phyloP scores from a whole-genome alignment of 2,329 filamentous ascomycete genomes.

The Leptographium galeiforme region DNA sequence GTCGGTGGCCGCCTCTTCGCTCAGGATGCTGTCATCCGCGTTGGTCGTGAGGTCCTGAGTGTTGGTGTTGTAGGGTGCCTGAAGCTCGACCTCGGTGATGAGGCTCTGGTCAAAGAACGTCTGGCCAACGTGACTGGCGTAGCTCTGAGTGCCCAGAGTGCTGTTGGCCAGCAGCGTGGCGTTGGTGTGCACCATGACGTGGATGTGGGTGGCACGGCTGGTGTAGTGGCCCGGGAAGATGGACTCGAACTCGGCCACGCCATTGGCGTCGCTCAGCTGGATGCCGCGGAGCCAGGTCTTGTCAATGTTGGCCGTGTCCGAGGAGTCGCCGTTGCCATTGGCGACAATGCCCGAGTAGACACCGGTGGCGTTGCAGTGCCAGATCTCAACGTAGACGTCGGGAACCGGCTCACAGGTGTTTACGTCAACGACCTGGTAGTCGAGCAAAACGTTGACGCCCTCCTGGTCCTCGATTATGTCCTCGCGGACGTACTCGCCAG shows the following conservation, averaged over 20 bases:
- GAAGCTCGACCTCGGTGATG: constrained; percentile 31
- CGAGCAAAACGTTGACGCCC: constrained; percentile 34
- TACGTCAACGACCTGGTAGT: constrained; percentile 40
- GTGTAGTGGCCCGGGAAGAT: constrained; percentile 32
- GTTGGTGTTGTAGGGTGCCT: constrained; percentile 30
- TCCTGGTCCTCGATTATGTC: constrained; percentile 32
- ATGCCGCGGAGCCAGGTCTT: constrained; percentile 30
- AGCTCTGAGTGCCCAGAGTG: constrained; percentile 31
- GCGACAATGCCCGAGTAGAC: constrained; percentile 24
- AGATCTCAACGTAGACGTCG: constrained; percentile 37
- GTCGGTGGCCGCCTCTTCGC: constrained; percentile 23
- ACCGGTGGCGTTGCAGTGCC: constrained; percentile 29
- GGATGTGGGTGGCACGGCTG: constrained; percentile 25
- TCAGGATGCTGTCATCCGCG: constrained; percentile 25
- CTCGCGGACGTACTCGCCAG: constrained; percentile 34
- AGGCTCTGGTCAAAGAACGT: constrained; percentile 47
- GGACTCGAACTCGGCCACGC: constrained; percentile 26
- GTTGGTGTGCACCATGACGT: constrained; percentile 17
- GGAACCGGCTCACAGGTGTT: constrained; percentile 37
- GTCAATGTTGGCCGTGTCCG: constrained; percentile 17
- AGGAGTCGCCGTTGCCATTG: constrained; percentile 19
- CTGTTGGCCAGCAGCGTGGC: constrained; percentile 29
- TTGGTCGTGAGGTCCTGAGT: constrained; percentile 30
- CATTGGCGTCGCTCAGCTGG: constrained; percentile 25
- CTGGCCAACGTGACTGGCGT: constrained; percentile 44